Evolutionary conservation across 352 stramenopile species (phyloP), one percentile per base, ranked within the genome.

Genomic region (Peronospora destructor): DNA sequence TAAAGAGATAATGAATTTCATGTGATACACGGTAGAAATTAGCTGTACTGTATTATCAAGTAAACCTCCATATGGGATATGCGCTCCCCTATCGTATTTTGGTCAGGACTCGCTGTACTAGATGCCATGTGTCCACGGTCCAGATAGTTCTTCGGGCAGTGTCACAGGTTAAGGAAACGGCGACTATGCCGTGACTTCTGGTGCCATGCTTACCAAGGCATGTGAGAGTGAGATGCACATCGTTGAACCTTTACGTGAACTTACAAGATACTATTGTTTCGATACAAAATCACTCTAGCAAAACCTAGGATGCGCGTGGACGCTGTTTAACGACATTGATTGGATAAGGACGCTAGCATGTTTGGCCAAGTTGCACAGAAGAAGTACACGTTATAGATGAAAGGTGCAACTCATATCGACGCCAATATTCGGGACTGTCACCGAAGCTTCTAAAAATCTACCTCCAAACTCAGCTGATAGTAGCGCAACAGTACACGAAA

Each of bases 171-270:
- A 72, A 26, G 26, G 21, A 6, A 76, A 74, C 5, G 70, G 71
- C 3, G 53, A 66, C 10, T 85, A 84, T 43, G 32, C 62, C 17
- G 66, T 78, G 13, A 56, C 46, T 6, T 83, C 68, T 13, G n/a
- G n/a, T n/a, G n/a, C n/a, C n/a, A 45, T 48, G 6, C 45, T 65
- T 17, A 47, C 61, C 21, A 68, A 73, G 0, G 7, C 53, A 2
- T 84, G 81, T 48, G 63, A 86, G 41, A 67, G 79, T 30, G 56
- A 84, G 46, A 26, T 60, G 7, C 19, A 55, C 25, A 54, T 85
- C 4, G 61, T 66, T 25, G 57, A 54, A 17, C 49, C 48, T 11
- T 30, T 6, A 6, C 50, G 9, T 49, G 71, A 68, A 0, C 49
- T 84, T 2, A 45, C 49, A 4, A 66, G 56, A 2, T 62, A 66